phyloP scores from a whole-genome alignment of 2,329 filamentous ascomycete genomes.

The Fusarium pseudocircinatum region DNA sequence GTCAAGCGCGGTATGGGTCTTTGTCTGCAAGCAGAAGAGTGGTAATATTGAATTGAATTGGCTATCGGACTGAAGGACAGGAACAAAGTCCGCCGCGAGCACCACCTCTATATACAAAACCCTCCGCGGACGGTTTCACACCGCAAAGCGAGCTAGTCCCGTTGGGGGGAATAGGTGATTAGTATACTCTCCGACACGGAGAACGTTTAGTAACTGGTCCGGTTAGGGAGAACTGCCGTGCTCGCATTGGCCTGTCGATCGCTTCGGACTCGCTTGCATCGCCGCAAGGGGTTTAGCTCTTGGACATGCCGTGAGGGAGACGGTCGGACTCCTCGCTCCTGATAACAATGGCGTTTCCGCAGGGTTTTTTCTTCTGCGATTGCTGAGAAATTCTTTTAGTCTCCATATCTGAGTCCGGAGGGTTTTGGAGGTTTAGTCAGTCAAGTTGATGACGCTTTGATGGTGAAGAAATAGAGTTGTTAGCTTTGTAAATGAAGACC shows the following conservation, averaged over 20 bases:
- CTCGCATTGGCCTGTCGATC: not conserved
- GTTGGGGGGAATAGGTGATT: not conserved
- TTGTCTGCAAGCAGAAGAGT: not conserved
- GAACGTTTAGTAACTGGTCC: not conserved
- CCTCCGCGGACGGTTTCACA: not conserved
- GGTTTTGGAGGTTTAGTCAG: not conserved
- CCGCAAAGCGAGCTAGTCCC: fast-evolving
- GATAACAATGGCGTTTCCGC: not conserved
- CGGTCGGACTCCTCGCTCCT: not conserved
- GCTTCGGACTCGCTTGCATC: not conserved
- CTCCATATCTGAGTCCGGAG: not conserved
- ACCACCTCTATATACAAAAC: not conserved
- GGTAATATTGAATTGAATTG: not conserved
- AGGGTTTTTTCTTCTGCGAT: not conserved
- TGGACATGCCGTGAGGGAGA: not conserved
- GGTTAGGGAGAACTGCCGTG: not conserved
- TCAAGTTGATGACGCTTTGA: not conserved
- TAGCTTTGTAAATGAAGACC: not conserved
- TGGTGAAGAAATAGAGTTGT: fast-evolving
- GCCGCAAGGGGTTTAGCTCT: not conserved
- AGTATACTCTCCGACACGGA: not conserved
- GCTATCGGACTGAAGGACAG: not conserved
- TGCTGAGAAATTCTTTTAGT: fast-evolving
- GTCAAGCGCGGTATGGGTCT: not conserved
- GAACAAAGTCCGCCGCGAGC: not conserved